A percentile compares a stretch with the other conserved stretches of the same genome.
phyloP scores from a whole-genome alignment of 352 stramenopile genomes.

The Pythium monospermum region DNA sequence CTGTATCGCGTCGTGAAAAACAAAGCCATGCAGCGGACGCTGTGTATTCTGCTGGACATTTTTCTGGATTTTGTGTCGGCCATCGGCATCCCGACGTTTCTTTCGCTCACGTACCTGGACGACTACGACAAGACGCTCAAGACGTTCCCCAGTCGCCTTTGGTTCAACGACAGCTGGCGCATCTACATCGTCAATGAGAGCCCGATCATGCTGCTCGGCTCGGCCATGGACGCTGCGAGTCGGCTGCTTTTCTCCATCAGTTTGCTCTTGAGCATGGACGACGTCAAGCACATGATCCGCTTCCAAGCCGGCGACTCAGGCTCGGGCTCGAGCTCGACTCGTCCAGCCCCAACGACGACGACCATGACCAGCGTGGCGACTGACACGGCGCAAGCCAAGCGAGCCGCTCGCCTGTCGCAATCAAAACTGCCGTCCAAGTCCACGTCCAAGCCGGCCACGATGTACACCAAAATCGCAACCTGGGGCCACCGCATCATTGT shows the following conservation, averaged over 20 bases:
- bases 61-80: slow-evolving; percentile 12
- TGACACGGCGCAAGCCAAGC: not conserved
- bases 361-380: no score
- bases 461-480: not conserved
- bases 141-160: slow-evolving; percentile 5
- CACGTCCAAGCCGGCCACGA: not conserved
- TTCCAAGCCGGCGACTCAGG: no score
- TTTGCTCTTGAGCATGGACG: slow-evolving; percentile 5
- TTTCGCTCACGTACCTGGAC: slow-evolving; percentile 1
- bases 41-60: slow-evolving; percentile 10
- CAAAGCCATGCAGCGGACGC: slow-evolving; percentile 7
- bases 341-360: not conserved
- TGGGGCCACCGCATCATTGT: slow-evolving; percentile 4
- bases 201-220: slow-evolving; percentile 14
- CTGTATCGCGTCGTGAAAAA: slow-evolving; percentile 4
- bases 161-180: slow-evolving; percentile 17
- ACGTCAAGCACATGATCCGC: slow-evolving; percentile 8
- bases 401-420: no score
- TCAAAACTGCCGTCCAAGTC: not conserved
- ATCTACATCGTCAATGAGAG: slow-evolving; percentile 10
- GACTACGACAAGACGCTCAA: not conserved
- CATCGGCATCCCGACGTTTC: slow-evolving; percentile 3
- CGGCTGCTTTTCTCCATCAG: slow-evolving; percentile 13
- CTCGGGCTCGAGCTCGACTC: no score
- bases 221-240: slow-evolving; percentile 11